These are phyloP conservation scores for Claviceps sp. DNA, from an alignment of 2,329 filamentous ascomycete genomes.

Conservation along the genomic window DNA sequence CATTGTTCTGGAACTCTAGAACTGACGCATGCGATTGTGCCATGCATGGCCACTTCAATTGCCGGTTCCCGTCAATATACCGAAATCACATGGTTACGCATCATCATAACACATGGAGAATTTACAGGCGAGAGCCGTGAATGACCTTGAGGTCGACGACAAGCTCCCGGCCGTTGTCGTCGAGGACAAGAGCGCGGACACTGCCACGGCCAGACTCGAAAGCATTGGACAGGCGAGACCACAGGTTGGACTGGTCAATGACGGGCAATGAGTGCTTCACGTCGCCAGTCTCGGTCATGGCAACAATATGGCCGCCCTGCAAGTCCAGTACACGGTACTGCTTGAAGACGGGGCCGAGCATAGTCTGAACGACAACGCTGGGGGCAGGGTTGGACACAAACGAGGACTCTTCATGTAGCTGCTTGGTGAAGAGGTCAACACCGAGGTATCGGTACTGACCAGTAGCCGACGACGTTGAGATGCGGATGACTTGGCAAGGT, in stretches of 20 bases:
- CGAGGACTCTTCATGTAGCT: slow-evolving; percentile 96
- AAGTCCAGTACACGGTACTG: slow-evolving; percentile 99
- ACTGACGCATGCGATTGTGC: neutral
- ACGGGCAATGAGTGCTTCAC: slow-evolving; percentile 93
- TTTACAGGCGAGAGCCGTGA: slow-evolving; percentile 59
- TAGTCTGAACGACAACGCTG: slow-evolving; percentile 96
- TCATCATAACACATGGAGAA: neutral
- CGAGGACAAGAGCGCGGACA: slow-evolving; percentile 91
- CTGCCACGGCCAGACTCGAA: slow-evolving; percentile 89
- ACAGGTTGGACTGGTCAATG: slow-evolving; percentile 88
- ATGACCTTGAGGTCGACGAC: slow-evolving; percentile 98
- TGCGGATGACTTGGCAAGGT: slow-evolving; percentile 99
- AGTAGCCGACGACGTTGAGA: slow-evolving; percentile 94
- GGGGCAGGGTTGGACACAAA: slow-evolving; percentile 96
- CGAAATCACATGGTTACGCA: neutral
- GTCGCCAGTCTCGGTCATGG: slow-evolving; percentile 98
- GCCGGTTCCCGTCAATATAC: slow-evolving; percentile 7
- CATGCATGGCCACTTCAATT: neutral
- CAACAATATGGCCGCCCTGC: slow-evolving; percentile 71
- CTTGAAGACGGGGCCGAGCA: slow-evolving; percentile 99
- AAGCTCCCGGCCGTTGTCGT: slow-evolving; percentile 83
- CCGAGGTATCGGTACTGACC: slow-evolving; percentile 99
- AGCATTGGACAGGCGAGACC: slow-evolving; percentile 63
- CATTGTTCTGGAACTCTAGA: slow-evolving; percentile 5
- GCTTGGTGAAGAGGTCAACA: slow-evolving; percentile 99